Conservation (phyloP, 1,139 yeast species). For the Lodderomyces pseudojiufengensis region DNA sequence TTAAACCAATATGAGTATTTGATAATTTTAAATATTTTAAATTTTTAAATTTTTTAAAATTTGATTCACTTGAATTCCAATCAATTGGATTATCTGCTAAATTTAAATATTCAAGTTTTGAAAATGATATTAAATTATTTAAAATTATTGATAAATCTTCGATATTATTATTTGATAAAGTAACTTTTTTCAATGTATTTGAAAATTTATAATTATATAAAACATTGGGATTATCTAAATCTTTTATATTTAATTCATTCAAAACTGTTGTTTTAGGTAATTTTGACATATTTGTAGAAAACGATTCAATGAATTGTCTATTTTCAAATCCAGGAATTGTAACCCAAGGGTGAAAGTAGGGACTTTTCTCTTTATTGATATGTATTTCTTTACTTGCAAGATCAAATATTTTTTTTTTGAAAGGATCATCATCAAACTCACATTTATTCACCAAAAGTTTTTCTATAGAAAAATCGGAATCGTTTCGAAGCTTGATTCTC, state of each 20-base stretch:
- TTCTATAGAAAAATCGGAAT: too few relatives aligned
- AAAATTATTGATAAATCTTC: conserved; percentile 8
- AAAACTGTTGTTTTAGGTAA: not conserved
- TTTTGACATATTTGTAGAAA: not conserved
- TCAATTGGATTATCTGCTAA: conserved; percentile 24
- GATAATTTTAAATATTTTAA: conserved; percentile 17
- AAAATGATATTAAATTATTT: conserved; percentile 6
- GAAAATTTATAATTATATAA: conserved; percentile 10
- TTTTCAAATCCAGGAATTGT: too few relatives aligned
- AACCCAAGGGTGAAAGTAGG: too few relatives aligned
- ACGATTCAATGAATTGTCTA: not conserved
- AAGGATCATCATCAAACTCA: too few relatives aligned
- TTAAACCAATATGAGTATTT: conserved; percentile 18
- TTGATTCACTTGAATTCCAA: conserved; percentile 16
- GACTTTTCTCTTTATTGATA: too few relatives aligned
- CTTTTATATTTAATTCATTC: not conserved
- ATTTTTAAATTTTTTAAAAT: conserved; percentile 11
- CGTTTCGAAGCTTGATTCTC: too few relatives aligned
- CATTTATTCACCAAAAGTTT: too few relatives aligned
- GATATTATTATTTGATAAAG: conserved; percentile 17
- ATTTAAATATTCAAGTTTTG: conserved; percentile 13
- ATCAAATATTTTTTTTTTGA: too few relatives aligned
- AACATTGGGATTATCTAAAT: not conserved
- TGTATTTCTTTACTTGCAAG: too few relatives aligned
- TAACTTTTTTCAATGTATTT: conserved; percentile 12